Conservation (phyloP, 2,329 filamentous ascomycete genomes). For the Phyllosticta citribraziliensis region DNA sequence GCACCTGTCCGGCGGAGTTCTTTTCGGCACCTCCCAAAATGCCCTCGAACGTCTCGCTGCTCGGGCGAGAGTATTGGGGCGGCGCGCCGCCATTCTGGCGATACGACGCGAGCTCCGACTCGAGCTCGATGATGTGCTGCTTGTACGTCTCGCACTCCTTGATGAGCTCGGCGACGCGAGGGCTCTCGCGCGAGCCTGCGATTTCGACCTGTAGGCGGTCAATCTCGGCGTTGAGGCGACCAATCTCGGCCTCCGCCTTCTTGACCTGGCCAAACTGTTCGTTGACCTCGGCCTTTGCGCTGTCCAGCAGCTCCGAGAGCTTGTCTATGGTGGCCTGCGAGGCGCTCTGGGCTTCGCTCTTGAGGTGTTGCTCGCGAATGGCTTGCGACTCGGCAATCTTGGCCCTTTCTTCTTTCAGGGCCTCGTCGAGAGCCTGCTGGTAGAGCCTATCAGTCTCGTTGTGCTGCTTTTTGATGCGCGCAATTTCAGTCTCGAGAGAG, state of each 20-base stretch:
- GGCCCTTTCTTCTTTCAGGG: slow-evolving; percentile 6
- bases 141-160: slow-evolving; percentile 10
- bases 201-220: slow-evolving; percentile 6
- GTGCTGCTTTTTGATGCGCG: slow-evolving; percentile 7
- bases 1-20: slow-evolving; percentile 7
- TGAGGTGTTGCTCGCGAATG: slow-evolving; percentile 1
- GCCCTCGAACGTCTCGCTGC: not conserved
- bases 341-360: slow-evolving; percentile 1
- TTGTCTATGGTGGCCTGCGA: slow-evolving; percentile 1
- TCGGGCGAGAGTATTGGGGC: slow-evolving; percentile 2
- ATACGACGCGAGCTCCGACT: slow-evolving; percentile 2
- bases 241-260: slow-evolving; percentile 2
- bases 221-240: slow-evolving; percentile 1
- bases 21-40: not conserved
- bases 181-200: slow-evolving; percentile 6
- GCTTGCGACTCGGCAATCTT: slow-evolving; percentile 3
- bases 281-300: slow-evolving; percentile 6
- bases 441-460: slow-evolving; percentile 9
- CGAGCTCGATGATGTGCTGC: slow-evolving; percentile 6
- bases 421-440: slow-evolving; percentile 7
- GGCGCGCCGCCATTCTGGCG: slow-evolving; percentile 8
- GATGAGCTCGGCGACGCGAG: slow-evolving; percentile 8
- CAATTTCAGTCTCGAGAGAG: slow-evolving; percentile 4
- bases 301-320: slow-evolving; percentile 7
- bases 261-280: slow-evolving; percentile 7